These are phyloP conservation scores for Sarocladium brachiariae DNA, from an alignment of 2,329 filamentous ascomycete genomes.

Conservation along the genomic window DNA sequence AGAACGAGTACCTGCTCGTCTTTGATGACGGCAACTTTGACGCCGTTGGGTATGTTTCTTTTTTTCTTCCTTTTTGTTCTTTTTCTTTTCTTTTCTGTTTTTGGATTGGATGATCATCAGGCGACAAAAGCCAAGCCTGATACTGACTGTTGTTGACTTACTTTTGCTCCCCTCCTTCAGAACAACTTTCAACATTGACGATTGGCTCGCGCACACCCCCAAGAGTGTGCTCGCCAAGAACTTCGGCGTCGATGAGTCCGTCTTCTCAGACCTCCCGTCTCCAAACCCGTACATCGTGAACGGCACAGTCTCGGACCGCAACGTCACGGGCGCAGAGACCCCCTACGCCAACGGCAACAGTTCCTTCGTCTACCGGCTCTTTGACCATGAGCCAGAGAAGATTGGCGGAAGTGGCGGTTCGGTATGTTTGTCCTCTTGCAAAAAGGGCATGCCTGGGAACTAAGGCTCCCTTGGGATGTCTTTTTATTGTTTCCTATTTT, in stretches of 20 bases:
- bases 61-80: no score
- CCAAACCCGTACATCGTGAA: constrained; percentile 57
- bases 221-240: constrained; percentile 59
- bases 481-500: no score
- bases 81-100: no score
- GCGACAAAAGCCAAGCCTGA: no score
- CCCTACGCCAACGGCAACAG: constrained; percentile 46
- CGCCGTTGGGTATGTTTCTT: constrained; percentile 40
- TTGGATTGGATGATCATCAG: no score
- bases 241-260: constrained; percentile 53
- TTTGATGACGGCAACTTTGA: constrained; percentile 65
- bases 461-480: no score
- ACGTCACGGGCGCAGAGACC: constrained; percentile 29
- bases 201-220: constrained; percentile 63
- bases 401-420: constrained; percentile 55
- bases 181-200: constrained; percentile 65
- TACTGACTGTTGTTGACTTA: no score
- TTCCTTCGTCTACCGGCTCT: constrained; percentile 56
- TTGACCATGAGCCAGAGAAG: constrained; percentile 46
- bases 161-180: no score
- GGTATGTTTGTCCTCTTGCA: background rate
- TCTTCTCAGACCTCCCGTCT: constrained; percentile 52
- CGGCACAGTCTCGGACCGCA: constrained; percentile 41
- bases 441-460: no score
- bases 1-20: constrained; percentile 60